phyloP scores from a whole-genome alignment of 768 basidiomycete species.

The Pseudohyphozyma bogoriensis region DNA sequence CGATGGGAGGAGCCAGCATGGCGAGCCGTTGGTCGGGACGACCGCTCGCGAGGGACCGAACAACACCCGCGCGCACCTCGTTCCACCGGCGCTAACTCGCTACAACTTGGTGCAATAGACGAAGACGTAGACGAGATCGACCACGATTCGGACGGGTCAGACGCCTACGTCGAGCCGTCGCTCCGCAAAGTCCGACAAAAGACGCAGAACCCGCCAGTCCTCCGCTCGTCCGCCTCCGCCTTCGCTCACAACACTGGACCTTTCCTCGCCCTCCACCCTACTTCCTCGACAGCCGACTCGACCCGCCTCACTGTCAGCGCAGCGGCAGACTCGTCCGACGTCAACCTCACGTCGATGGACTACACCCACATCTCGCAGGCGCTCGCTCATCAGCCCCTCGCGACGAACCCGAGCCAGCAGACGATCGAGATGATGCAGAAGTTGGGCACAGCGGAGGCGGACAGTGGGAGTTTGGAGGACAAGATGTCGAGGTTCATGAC shows the following conservation, averaged over 20 bases:
- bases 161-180: not conserved
- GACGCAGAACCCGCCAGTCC: not conserved
- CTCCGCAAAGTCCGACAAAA: not conserved
- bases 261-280: not conserved
- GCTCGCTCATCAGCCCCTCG: not conserved
- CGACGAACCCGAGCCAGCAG: slow-evolving; percentile 1
- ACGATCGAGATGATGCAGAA: not conserved
- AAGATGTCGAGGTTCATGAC: not conserved
- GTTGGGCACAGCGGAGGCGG: not conserved
- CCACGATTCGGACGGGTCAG: not conserved
- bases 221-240: not conserved
- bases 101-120: not conserved
- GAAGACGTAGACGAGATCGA: not conserved
- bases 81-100: not conserved
- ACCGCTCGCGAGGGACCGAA: no score
- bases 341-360: not conserved
- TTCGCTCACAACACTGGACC: not conserved
- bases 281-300: not conserved
- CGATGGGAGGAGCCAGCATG: no score
- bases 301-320: no score
- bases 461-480: not conserved
- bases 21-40: no score
- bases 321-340: not conserved
- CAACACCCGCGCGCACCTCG: not conserved
- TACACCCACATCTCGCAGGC: slow-evolving; percentile 1